Evolutionary conservation across 192 early-diverging fungal species (phyloP), one percentile per base, ranked within the genome.

Genomic region (Linnemannia zychae): DNA sequence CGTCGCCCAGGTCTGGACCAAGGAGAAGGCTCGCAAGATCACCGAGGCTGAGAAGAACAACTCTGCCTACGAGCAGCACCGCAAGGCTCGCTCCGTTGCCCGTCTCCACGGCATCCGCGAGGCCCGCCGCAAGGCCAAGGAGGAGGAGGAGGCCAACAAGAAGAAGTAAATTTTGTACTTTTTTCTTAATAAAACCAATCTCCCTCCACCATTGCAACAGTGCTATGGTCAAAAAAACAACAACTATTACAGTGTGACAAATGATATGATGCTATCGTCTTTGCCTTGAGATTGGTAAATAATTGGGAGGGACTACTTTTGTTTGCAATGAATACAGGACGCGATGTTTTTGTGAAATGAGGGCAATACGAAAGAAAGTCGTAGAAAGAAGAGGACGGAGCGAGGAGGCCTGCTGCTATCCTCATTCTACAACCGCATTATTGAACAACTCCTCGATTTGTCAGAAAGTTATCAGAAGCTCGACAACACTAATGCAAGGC

Each of bases 71-170:
- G 87, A 89, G 88, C 88, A 91, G 80, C 93, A 96, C 86, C 94
- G 96, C 89, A 93, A 92, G 84, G 94, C 96, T 75, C 93, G 94
- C 76, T 94, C 94, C 78, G 91, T 93, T 88, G 90, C 90, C 78
- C 92, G 93, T 67, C 88, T 91, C 76, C 93, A 93, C 90, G 96
- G 96, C 86, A 90, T 90, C 69, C 94, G 96, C 73, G 96, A 95
- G 82, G 92, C 90, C 80, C 92, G 93, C 90, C 93, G 93, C 75
- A 94, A 94, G 88, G 95, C 91, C 67, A 93, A 94, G 86, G 96
- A 91, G 82, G 95, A 95, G 86, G 95, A 95, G 90, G 96, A 97
- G 90, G 91, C 91, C 72, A 92, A 93, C 90, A 93, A 94, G 88
- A 94, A 94, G 91, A 91, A 91, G 84, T 89, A 84, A 89, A 86